Evolutionary conservation across 2,329 filamentous ascomycete genomes (phyloP).

Genomic region (Cucurbitaria berberidis): DNA sequence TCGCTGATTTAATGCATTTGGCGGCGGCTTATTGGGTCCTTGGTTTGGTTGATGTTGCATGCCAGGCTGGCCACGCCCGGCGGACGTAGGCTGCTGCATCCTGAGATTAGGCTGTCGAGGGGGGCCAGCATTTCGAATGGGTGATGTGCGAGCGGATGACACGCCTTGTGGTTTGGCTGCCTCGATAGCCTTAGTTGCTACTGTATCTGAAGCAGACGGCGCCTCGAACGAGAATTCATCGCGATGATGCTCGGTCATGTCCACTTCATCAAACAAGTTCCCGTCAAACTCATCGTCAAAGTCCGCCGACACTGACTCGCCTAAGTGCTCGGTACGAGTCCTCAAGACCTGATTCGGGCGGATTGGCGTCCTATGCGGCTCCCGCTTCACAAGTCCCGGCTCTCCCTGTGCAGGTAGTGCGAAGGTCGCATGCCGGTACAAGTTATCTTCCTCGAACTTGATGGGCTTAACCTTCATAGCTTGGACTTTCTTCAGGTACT

Average conservation of each 20-base stretch:
- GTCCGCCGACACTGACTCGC: constrained; percentile 48
- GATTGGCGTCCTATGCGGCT: constrained; percentile 30
- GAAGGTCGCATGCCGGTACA: constrained; percentile 83
- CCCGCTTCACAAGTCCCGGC: constrained; percentile 35
- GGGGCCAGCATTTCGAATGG: constrained; percentile 24
- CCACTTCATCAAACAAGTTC: constrained; percentile 63
- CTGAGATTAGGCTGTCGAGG: constrained; percentile 29
- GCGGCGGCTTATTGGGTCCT: constrained; percentile 23
- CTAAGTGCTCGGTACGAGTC: constrained; percentile 42
- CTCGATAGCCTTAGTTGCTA: constrained; percentile 17
- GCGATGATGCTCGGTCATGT: constrained; percentile 70
- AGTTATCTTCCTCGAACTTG: constrained; percentile 77
- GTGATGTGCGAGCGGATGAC: constrained; percentile 29
- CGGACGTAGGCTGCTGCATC: constrained; percentile 34
- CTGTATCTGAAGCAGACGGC: constrained; percentile 21
- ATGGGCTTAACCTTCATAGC: constrained; percentile 82
- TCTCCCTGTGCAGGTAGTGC: constrained; percentile 54
- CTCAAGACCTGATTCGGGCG: constrained; percentile 32
- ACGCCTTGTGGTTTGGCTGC: constrained; percentile 22
- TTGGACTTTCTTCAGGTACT: constrained; percentile 87
- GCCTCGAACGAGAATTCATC: constrained; percentile 42
- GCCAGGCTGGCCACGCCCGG: constrained; percentile 25
- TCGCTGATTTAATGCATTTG: constrained; percentile 35
- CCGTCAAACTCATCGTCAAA: constrained; percentile 64
- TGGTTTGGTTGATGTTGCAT: constrained; percentile 37